Base-by-base conservation (phyloP, 345 rosid species). In the Adansonia digitata region DNA sequence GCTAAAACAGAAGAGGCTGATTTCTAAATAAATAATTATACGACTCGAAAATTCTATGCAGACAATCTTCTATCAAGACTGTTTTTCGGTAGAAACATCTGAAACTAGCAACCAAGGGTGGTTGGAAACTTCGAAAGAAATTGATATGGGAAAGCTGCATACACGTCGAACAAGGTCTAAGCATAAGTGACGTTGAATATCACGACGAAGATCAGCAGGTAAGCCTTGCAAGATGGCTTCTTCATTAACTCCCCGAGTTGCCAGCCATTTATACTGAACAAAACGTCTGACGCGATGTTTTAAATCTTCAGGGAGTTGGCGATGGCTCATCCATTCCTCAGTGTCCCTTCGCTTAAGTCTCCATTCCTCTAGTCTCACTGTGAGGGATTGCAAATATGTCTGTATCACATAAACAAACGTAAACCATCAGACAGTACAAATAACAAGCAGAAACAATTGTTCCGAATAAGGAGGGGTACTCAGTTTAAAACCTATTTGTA, bases 291-390 rank as follows among this genome's bases (percentile, higher is more conserved):
- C 92, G 27, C 89, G 86, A 27, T 77, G 79, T 79, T 72, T 91
- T 81, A 94, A 78, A 71, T 88, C 95, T 77, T 87, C 94, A 48
- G 97, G 98, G 67, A 92, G 97, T 80, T 91, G 93, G 43, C 97
- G 97, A 80, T 92, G 97, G 81, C 85, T 85, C 97, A 92, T 94
- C 98, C 98, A 94, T 77, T 92, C 94, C 77, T 94, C 97, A 0
- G 97, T 92, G 79, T 94, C 98, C 80, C 97, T 88, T 79, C 88
- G 87, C 84, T 88, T 90, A 27, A 92, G 79, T 75, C 98, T 92
- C 97, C 98, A 94, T 83, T 94, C 97, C 85, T 94, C 97, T 9
- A 89, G 92, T 80, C 97, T 85, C 71, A 91, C 88, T 2, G 92
- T 91, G 72, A 92, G 83, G 65, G 97, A 92, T 83, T 94, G 97